phyloP scores from a whole-genome alignment of 2,329 filamentous ascomycete genomes.

The Aspergillus arachidicola region DNA sequence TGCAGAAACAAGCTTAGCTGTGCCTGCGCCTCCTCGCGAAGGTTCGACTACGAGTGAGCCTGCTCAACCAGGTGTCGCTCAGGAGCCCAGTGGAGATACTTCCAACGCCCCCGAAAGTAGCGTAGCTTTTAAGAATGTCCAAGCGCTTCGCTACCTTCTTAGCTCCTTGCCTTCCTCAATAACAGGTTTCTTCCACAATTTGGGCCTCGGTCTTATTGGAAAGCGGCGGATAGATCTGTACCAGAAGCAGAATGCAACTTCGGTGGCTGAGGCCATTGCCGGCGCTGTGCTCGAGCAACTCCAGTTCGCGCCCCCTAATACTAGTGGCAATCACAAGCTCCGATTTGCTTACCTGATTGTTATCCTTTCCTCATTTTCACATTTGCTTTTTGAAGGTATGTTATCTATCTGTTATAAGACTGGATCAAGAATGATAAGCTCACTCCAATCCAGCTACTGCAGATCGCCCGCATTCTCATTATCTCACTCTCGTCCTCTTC shows the following conservation, averaged over 20 bases:
- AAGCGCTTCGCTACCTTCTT: slow-evolving; percentile 74
- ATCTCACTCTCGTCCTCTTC: slow-evolving; percentile 73
- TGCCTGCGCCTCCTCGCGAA: slow-evolving; percentile 28
- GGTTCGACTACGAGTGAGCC: slow-evolving; percentile 23
- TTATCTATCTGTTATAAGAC: slow-evolving; percentile 10
- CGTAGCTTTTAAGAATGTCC: slow-evolving; percentile 71
- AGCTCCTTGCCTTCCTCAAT: slow-evolving; percentile 77
- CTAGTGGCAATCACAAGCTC: slow-evolving; percentile 59
- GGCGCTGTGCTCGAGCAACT: slow-evolving; percentile 71
- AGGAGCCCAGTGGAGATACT: slow-evolving; percentile 21
- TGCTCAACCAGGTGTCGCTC: slow-evolving; percentile 19
- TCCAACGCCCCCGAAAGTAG: slow-evolving; percentile 31
- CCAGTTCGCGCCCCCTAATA: slow-evolving; percentile 51
- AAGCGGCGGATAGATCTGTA: slow-evolving; percentile 71
- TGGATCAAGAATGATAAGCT: slow-evolving; percentile 10
- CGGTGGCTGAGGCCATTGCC: slow-evolving; percentile 70
- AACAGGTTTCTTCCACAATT: slow-evolving; percentile 80
- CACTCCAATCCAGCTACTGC: slow-evolving; percentile 38
- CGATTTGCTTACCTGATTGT: slow-evolving; percentile 78
- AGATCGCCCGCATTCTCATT: slow-evolving; percentile 54
- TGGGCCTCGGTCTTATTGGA: slow-evolving; percentile 79
- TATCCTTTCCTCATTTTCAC: slow-evolving; percentile 74
- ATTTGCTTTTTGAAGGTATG: slow-evolving; percentile 73
- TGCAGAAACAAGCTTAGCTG: slow-evolving; percentile 23
- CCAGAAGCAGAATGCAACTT: slow-evolving; percentile 61